These are phyloP conservation scores for Penicillium parvum DNA, from an alignment of 495 filamentous ascomycete genomes.

Conservation along the genomic window DNA sequence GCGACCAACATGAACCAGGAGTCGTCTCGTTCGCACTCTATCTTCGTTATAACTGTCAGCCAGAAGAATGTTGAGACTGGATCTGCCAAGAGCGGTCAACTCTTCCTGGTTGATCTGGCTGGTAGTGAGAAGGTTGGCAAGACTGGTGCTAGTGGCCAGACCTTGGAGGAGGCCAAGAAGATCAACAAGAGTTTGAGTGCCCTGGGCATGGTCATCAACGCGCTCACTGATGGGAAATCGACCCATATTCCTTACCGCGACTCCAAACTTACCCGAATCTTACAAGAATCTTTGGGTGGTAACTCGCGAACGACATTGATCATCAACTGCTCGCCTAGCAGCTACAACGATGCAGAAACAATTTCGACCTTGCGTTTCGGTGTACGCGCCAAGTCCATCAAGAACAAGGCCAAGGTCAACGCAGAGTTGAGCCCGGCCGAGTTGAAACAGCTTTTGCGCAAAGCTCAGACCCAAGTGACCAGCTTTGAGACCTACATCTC, in stretches of 20 bases:
- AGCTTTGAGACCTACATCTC: slow-evolving; percentile 83
- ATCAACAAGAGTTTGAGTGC: slow-evolving; percentile 99
- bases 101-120: slow-evolving; percentile 96
- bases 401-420: slow-evolving; percentile 99
- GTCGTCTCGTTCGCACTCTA: slow-evolving; percentile 96
- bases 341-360: slow-evolving; percentile 96
- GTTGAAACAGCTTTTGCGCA: slow-evolving; percentile 84
- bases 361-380: slow-evolving; percentile 91
- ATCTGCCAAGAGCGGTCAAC: slow-evolving; percentile 90
- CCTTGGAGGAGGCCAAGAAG: slow-evolving; percentile 97
- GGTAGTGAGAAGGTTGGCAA: slow-evolving; percentile 98
- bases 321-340: slow-evolving; percentile 97
- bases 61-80: slow-evolving; percentile 98
- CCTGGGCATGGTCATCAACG: slow-evolving; percentile 98
- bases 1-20: slow-evolving; percentile 99
- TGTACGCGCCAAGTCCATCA: slow-evolving; percentile 95
- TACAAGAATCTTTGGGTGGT: slow-evolving; percentile 94
- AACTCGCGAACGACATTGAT: slow-evolving; percentile 96
- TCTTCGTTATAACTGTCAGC: slow-evolving; percentile 94
- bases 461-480: slow-evolving; percentile 83
- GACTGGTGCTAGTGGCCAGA: slow-evolving; percentile 96
- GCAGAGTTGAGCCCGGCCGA: slow-evolving; percentile 93
- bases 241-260: slow-evolving; percentile 95
- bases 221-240: slow-evolving; percentile 97
- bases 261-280: slow-evolving; percentile 93